Evolutionary conservation across 1,284 basidiomycete genomes (phyloP).

Genomic region (Sporisorium graminicola): DNA sequence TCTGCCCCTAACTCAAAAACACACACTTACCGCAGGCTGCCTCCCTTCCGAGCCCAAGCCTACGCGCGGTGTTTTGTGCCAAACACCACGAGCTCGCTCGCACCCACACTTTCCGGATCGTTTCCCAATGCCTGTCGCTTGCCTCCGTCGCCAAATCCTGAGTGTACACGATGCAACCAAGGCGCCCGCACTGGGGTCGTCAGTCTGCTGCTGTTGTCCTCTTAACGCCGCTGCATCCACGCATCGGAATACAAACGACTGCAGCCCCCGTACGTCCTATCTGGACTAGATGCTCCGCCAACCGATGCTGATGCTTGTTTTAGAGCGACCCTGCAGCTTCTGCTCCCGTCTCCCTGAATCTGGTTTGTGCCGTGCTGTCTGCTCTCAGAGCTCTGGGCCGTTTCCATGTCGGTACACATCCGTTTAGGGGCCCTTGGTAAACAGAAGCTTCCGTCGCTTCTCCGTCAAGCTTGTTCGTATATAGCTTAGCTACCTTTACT

Average conservation of each 20-base stretch:
- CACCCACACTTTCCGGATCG: background rate
- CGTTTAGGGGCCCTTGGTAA: background rate
- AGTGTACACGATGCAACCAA: no score
- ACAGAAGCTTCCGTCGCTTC: background rate
- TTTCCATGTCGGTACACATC: background rate
- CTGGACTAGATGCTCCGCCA: background rate
- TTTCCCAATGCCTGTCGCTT: no score
- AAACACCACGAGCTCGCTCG: background rate
- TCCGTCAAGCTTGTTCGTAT: background rate
- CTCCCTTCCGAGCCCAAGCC: background rate
- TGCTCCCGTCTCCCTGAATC: background rate
- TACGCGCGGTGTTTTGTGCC: background rate
- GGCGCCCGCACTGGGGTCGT: no score
- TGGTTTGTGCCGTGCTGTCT: background rate
- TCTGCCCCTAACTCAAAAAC: background rate
- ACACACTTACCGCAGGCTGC: background rate
- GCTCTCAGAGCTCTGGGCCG: background rate
- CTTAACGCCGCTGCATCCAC: background rate
- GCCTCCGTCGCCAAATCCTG: no score
- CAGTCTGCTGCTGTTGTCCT: background rate
- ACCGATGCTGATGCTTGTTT: background rate
- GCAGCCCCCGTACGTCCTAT: background rate
- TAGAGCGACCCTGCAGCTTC: background rate
- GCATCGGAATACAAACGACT: background rate
- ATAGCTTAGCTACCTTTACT: background rate